Base-by-base conservation (phyloP, 108 stramenopile species). In the Nitzschia sp. region DNA sequence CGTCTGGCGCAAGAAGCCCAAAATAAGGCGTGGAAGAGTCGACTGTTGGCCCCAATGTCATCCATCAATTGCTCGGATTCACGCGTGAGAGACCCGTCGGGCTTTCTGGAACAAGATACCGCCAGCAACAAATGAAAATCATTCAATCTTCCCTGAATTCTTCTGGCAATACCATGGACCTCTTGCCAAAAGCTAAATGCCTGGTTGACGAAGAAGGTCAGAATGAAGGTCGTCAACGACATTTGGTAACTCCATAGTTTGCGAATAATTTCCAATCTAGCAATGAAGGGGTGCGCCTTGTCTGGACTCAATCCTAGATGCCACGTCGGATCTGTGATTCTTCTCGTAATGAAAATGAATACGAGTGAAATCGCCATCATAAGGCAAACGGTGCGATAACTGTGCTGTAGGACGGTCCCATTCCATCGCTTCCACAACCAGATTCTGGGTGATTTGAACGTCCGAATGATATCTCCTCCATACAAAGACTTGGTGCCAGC, bases 151-250 rank as follows among this genome's bases (percentile, higher is more conserved):
- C 74, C 78, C 49, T 83, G 82, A 3, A 83, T 66, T 4, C 25
- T 9, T n/a, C 82, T 35, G 23, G 64, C 60, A 1, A 65, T 48
- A 17, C 19, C 45, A 59, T 84, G 73, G 26, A 76, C 46, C 25
- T 68, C 35, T 34, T 66, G 60, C 85, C 85, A 86, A 23, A 82
- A 56, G n/a, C 19, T 30, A 46, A 74, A 82, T 17, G 80, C 78
- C 42, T 84, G 73, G 29, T 46, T 58, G n/a, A 86, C 56, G 54
- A 83, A 86, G 62, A 84, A 79, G 3, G 71, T 65, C 47, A 86
- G 38, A 18, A 84, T 36, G 49, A 86, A 77, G n/a, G 85, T 86
- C 1, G 83, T 76, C 28, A 86, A 68, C 23, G 35, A 47, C 61
- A 76, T 59, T 30, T 71, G 64, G 34, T 60, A 77, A 27, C 77